These are phyloP conservation scores for Carex kokanica DNA, from an alignment of 176 grass and related monocot species.

Conservation along the genomic window DNA sequence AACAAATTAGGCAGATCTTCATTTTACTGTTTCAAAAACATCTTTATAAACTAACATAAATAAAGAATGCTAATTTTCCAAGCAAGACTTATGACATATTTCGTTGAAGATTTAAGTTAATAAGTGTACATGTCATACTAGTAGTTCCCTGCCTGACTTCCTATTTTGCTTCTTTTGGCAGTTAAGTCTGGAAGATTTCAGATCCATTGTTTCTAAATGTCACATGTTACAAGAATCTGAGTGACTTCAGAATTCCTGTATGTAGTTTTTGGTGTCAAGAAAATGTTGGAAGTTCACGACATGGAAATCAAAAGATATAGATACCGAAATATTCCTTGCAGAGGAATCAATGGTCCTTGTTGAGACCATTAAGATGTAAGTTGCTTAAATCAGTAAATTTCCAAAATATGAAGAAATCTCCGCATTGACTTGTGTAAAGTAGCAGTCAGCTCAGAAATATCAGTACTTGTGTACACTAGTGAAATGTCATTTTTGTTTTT, in stretches of 20 bases:
- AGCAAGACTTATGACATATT: background rate
- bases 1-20: background rate
- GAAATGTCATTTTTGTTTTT: background rate
- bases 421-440: background rate
- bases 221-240: constrained; percentile 67
- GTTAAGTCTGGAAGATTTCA: constrained; percentile 86
- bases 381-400: background rate
- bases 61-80: background rate
- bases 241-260: constrained; percentile 13
- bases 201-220: constrained; percentile 59
- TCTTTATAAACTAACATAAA: background rate
- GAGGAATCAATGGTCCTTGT: background rate
- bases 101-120: background rate
- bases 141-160: background rate
- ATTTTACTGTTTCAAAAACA: background rate
- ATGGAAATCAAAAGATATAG: background rate
- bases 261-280: background rate
- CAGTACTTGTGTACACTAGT: background rate
- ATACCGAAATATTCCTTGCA: background rate
- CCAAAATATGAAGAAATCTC: background rate
- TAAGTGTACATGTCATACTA: background rate
- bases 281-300: background rate
- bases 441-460: background rate
- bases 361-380: constrained; percentile 12
- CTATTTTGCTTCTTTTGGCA: constrained; percentile 31